Conservation (phyloP, 2,329 filamentous ascomycete species). For the Pleurostoma richardsiae region DNA sequence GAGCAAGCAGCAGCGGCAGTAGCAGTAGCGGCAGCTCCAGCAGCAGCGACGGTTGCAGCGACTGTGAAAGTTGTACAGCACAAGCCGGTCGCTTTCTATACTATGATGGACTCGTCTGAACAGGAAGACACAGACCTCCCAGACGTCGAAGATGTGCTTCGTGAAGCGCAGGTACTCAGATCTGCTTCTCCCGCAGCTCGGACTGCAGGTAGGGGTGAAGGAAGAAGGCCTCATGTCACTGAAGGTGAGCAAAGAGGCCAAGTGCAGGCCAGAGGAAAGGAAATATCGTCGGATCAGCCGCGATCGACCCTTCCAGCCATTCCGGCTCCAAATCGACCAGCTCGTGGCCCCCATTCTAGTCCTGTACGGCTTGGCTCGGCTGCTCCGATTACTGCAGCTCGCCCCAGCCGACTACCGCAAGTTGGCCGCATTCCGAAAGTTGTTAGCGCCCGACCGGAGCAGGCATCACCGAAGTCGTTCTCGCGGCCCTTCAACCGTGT, state of each 20-base stretch:
- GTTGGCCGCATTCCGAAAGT: slow-evolving; percentile 85
- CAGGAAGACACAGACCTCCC: slow-evolving; percentile 33
- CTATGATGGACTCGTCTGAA: slow-evolving; percentile 56
- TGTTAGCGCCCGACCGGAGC: slow-evolving; percentile 61
- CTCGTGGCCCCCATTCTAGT: neutral
- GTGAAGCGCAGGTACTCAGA: slow-evolving; percentile 37
- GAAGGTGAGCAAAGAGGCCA: no score
- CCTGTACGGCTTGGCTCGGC: neutral
- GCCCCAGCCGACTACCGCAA: slow-evolving; percentile 66
- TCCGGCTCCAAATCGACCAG: neutral
- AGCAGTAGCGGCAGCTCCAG: slow-evolving; percentile 36
- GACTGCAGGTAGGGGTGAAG: neutral
- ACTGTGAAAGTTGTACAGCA: slow-evolving; percentile 42
- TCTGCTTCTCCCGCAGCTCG: slow-evolving; percentile 6
- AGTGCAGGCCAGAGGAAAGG: no score
- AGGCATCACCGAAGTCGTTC: slow-evolving; percentile 72
- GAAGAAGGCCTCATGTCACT: neutral
- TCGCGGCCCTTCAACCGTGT: slow-evolving; percentile 71
- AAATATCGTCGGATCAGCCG: no score
- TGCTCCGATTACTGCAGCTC: slow-evolving; percentile 12
- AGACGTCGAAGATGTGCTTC: slow-evolving; percentile 43
- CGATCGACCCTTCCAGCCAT: no score
- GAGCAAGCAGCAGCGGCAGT: slow-evolving; percentile 28
- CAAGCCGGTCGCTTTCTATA: slow-evolving; percentile 54
- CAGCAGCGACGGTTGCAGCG: slow-evolving; percentile 34